Conservation (phyloP, 306 rosid genomes). For the Acacia confusa region DNA sequence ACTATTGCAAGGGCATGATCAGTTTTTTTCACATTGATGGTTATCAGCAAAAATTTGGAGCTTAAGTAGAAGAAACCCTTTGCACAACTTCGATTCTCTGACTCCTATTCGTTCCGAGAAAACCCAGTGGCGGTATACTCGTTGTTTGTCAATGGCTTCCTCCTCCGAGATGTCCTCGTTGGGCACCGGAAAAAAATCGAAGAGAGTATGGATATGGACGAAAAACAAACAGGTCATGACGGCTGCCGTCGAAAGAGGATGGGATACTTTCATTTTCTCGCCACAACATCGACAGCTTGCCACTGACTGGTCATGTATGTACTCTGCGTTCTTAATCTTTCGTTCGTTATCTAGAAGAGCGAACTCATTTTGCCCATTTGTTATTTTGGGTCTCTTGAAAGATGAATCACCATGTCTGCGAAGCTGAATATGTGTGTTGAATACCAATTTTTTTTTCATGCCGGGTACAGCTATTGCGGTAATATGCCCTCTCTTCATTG, state of each 20-base stretch:
- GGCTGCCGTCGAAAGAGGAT: constrained; percentile 89
- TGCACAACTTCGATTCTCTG: constrained; percentile 4
- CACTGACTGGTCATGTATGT: constrained; percentile 78
- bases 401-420: neutral
- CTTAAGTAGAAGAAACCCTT: constrained; percentile 34
- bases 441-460: constrained; percentile 33
- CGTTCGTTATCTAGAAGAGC: constrained; percentile 8
- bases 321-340: neutral
- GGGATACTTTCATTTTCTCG: constrained; percentile 77
- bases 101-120: constrained; percentile 9
- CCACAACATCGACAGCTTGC: constrained; percentile 56
- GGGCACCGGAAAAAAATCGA: constrained; percentile 42
- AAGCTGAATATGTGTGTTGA: constrained; percentile 1
- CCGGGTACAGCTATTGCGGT: constrained; percentile 61
- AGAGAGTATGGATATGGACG: constrained; percentile 91
- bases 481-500: constrained; percentile 59
- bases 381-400: neutral
- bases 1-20: neutral
- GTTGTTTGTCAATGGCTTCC: constrained; percentile 39
- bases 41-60: constrained; percentile 35
- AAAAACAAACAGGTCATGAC: constrained; percentile 68
- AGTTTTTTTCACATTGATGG: neutral
- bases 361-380: constrained; percentile 17
- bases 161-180: constrained; percentile 29
- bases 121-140: constrained; percentile 30